A percentile compares a stretch with the other conserved stretches of the same genome.
These are phyloP conservation scores for Coemansia sp. DNA, from an alignment of 192 early-diverging fungal genomes.

Conservation along the genomic window DNA sequence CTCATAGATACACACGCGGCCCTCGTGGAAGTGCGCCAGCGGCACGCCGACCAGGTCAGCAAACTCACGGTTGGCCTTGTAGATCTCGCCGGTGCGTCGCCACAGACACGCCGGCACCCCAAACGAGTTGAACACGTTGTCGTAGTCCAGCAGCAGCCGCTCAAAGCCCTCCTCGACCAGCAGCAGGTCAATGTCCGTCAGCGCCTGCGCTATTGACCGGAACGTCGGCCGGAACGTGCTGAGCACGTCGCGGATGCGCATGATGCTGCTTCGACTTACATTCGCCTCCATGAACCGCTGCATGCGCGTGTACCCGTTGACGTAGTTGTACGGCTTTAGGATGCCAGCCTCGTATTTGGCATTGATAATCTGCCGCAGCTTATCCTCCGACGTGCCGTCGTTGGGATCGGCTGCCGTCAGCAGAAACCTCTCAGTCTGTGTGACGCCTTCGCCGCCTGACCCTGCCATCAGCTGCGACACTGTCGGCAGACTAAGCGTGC, in stretches of 20 bases:
- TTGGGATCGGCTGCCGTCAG: slow-evolving; percentile 90
- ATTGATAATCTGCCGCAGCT: slow-evolving; percentile 86
- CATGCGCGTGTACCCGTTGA: slow-evolving; percentile 84
- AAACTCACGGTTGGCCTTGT: slow-evolving; percentile 95
- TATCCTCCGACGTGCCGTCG: slow-evolving; percentile 81
- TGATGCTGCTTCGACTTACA: slow-evolving; percentile 56
- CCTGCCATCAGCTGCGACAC: slow-evolving; percentile 38
- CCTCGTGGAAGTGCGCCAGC: slow-evolving; percentile 77
- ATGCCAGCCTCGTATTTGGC: slow-evolving; percentile 96
- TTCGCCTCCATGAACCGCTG: slow-evolving; percentile 88
- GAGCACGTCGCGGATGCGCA: slow-evolving; percentile 84
- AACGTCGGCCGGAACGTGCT: slow-evolving; percentile 87
- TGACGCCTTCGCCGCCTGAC: slow-evolving; percentile 66
- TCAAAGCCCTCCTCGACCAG: slow-evolving; percentile 96
- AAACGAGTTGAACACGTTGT: slow-evolving; percentile 91
- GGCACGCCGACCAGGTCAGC: slow-evolving; percentile 82
- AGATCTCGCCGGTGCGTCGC: slow-evolving; percentile 95
- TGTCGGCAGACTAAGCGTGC: slow-evolving; percentile 31
- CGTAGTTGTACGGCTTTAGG: slow-evolving; percentile 96
- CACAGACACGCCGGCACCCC: slow-evolving; percentile 94
- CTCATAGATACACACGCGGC: slow-evolving; percentile 63
- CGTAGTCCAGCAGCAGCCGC: slow-evolving; percentile 90
- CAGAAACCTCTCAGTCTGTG: slow-evolving; percentile 65
- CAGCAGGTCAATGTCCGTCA: slow-evolving; percentile 93
- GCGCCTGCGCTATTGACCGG: slow-evolving; percentile 77